Percentiles rank a stretch among this genome's conserved stretches.
Conservation (phyloP, 192 early-diverging fungal species). For the Chytriomyces confervae region DNA sequence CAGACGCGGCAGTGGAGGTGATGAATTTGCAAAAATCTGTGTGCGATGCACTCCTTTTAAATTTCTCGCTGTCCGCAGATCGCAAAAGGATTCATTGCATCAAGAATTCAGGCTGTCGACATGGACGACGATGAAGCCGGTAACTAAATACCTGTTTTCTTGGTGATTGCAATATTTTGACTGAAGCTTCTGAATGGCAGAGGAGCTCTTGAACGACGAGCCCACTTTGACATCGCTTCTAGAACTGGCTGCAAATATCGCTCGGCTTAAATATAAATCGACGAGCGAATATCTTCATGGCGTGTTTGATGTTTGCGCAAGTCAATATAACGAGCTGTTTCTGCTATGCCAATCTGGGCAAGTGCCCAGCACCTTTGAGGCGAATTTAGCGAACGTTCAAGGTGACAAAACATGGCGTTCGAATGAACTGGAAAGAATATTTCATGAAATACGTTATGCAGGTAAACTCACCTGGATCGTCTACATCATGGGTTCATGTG, state of each 20-base stretch:
- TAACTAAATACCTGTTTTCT: background rate
- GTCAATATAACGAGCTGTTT: slow-evolving; percentile 58
- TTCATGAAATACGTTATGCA: slow-evolving; percentile 16
- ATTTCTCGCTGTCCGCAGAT: slow-evolving; percentile 43
- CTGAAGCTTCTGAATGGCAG: slow-evolving; percentile 37
- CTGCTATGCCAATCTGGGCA: slow-evolving; percentile 1
- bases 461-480: slow-evolving; percentile 81
- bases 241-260: slow-evolving; percentile 70
- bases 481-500: slow-evolving; percentile 72
- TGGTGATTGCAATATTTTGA: background rate
- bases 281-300: slow-evolving; percentile 57
- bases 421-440: background rate
- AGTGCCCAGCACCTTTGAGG: background rate
- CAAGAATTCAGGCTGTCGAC: slow-evolving; percentile 57
- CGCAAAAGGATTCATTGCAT: slow-evolving; percentile 55
- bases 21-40: background rate
- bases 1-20: slow-evolving; percentile 32
- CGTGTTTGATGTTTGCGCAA: slow-evolving; percentile 65
- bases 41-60: too few relatives aligned
- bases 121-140: slow-evolving; percentile 60
- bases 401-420: background rate
- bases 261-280: slow-evolving; percentile 70
- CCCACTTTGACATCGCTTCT: slow-evolving; percentile 71
- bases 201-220: slow-evolving; percentile 66
- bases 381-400: slow-evolving; percentile 15